These are phyloP conservation scores for Mortierella antarctica DNA, from an alignment of 192 early-diverging fungal species.

Conservation along the genomic window DNA sequence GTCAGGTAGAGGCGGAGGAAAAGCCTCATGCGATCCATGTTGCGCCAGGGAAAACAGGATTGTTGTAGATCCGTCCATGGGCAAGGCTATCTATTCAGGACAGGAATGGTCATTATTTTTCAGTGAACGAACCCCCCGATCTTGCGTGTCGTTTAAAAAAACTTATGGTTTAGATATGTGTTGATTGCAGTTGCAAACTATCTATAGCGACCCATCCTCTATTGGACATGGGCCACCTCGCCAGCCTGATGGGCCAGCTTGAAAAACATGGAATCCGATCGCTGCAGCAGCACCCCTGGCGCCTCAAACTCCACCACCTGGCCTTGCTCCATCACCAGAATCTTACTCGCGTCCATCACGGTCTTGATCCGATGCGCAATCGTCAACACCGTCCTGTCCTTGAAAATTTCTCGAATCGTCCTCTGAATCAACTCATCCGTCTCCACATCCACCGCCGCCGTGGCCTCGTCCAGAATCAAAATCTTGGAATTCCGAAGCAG, in stretches of 20 bases:
- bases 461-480: slow-evolving; percentile 58
- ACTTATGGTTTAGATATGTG: not conserved
- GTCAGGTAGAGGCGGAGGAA: too few relatives aligned
- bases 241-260: slow-evolving; percentile 32
- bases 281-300: slow-evolving; percentile 28
- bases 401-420: slow-evolving; percentile 82
- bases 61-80: too few relatives aligned
- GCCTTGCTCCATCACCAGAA: slow-evolving; percentile 79
- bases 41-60: too few relatives aligned
- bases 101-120: too few relatives aligned
- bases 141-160: not conserved
- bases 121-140: too few relatives aligned
- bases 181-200: not conserved
- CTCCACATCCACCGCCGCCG: slow-evolving; percentile 77
- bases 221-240: not conserved
- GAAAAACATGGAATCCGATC: slow-evolving; percentile 26
- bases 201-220: not conserved
- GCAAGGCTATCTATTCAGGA: too few relatives aligned
- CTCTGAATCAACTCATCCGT: slow-evolving; percentile 89
- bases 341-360: slow-evolving; percentile 85
- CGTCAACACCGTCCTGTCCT: slow-evolving; percentile 80
- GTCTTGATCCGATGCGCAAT: slow-evolving; percentile 92
- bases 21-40: too few relatives aligned
- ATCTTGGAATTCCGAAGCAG: slow-evolving; percentile 72
- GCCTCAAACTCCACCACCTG: slow-evolving; percentile 71